These are phyloP conservation scores for Fonsecaea pedrosoi DNA, from an alignment of 2,329 filamentous ascomycete species.

Conservation along the genomic window DNA sequence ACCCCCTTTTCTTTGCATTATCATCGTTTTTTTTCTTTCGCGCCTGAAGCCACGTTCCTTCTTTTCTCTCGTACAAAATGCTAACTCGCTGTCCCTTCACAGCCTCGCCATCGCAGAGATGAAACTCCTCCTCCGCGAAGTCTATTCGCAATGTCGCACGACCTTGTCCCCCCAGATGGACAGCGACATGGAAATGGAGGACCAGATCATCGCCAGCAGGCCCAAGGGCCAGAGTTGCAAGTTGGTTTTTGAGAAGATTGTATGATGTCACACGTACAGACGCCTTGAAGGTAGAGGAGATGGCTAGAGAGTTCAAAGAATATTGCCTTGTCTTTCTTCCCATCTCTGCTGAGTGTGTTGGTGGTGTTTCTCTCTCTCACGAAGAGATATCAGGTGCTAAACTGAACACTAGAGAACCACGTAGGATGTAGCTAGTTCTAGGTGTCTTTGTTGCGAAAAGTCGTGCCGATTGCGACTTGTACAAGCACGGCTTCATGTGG, in stretches of 20 bases:
- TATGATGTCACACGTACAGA: neutral
- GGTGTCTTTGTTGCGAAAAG: too few species aligned
- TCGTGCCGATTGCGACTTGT: too few species aligned
- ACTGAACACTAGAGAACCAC: too few species aligned
- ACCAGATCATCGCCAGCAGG: constrained; percentile 71
- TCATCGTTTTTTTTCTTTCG: too few species aligned
- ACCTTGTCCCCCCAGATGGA: constrained; percentile 59
- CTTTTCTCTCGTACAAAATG: neutral
- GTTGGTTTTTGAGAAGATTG: constrained; percentile 47
- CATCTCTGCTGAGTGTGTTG: too few species aligned
- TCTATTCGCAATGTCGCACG: constrained; percentile 67
- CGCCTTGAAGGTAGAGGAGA: too few species aligned
- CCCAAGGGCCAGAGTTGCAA: constrained; percentile 66
- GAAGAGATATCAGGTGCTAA: too few species aligned
- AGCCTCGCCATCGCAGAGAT: constrained; percentile 71
- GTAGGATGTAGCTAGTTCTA: too few species aligned
- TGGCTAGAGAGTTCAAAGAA: too few species aligned
- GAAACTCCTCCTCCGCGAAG: constrained; percentile 68
- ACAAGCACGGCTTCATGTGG: too few species aligned
- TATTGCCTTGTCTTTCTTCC: too few species aligned
- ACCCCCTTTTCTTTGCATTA: neutral
- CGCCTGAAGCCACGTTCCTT: neutral
- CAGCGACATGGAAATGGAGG: constrained; percentile 68
- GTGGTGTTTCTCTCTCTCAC: too few species aligned
- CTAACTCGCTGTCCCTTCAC: constrained; percentile 13